Evolutionary conservation across 2,329 filamentous ascomycete species (phyloP).

Genomic region (Helotiales sp.): DNA sequence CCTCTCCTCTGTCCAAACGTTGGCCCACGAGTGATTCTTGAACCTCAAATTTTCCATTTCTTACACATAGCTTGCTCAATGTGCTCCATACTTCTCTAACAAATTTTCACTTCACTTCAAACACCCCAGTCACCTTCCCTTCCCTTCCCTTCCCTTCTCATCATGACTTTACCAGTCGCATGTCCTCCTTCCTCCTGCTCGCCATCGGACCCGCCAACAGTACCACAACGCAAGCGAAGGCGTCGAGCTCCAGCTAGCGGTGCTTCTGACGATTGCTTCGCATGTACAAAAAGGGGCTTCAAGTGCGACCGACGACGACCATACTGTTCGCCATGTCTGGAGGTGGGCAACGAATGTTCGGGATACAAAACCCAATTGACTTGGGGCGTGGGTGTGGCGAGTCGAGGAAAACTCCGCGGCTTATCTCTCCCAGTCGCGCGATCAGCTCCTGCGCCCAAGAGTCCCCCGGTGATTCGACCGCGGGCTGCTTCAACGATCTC

Average conservation of each 20-base stretch:
- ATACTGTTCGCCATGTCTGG: constrained; percentile 93
- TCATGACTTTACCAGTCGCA: constrained; percentile 43
- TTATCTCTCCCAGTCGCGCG: constrained; percentile 76
- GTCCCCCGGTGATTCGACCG: constrained; percentile 38
- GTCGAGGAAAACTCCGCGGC: constrained; percentile 90
- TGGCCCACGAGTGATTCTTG: constrained; percentile 24
- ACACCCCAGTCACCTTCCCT: constrained; percentile 7
- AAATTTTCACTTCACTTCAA: constrained; percentile 19
- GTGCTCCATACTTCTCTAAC: constrained; percentile 24
- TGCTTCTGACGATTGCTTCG: constrained; percentile 93
- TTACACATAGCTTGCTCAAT: constrained; percentile 32
- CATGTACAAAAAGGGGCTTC: constrained; percentile 81
- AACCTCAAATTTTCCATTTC: constrained; percentile 4
- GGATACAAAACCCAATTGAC: constrained; percentile 97
- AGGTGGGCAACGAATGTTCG: constrained; percentile 89
- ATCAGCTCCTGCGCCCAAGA: constrained; percentile 53
- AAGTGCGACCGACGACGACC: constrained; percentile 91
- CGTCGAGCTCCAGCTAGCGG: constrained; percentile 87
- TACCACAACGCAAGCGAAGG: constrained; percentile 65
- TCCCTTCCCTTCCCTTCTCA: too few relatives aligned
- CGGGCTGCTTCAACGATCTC: constrained; percentile 39
- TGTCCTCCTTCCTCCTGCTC: constrained; percentile 41
- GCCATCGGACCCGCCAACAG: constrained; percentile 38
- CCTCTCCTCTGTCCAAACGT: constrained; percentile 28
- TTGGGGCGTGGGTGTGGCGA: constrained; percentile 95